These are phyloP conservation scores for Aspergillus sp. DNA, from an alignment of 2,329 filamentous ascomycete species.

Conservation along the genomic window DNA sequence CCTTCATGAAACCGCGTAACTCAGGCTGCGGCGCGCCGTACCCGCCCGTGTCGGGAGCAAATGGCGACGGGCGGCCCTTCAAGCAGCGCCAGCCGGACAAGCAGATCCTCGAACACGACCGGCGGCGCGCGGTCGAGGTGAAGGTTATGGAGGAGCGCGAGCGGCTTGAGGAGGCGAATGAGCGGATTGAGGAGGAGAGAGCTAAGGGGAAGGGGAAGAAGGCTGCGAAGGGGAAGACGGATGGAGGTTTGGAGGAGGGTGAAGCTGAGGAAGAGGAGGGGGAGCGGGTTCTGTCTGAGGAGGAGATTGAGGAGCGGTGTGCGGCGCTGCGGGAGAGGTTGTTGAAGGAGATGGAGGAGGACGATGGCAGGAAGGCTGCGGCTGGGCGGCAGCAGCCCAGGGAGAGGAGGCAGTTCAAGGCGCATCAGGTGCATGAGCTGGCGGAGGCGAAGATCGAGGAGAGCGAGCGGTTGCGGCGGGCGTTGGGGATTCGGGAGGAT, in stretches of 20 bases:
- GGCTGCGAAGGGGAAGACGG: constrained; percentile 71
- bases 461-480: constrained; percentile 81
- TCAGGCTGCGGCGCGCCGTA: constrained; percentile 66
- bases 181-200: constrained; percentile 69
- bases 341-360: constrained; percentile 53
- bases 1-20: constrained; percentile 82
- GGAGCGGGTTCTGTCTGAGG: constrained; percentile 60
- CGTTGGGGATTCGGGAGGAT: constrained; percentile 83
- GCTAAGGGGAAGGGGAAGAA: constrained; percentile 61
- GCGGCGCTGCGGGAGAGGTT: constrained; percentile 65
- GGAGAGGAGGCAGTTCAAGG: constrained; percentile 63
- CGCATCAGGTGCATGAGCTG: constrained; percentile 92
- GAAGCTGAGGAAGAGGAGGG: constrained; percentile 24
- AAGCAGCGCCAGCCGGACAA: constrained; percentile 85
- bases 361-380: constrained; percentile 13
- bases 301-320: constrained; percentile 81
- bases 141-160: constrained; percentile 90
- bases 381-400: constrained; percentile 14
- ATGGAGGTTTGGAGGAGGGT: constrained; percentile 7
- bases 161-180: constrained; percentile 77
- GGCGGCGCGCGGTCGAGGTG: constrained; percentile 85
- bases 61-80: constrained; percentile 53
- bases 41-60: constrained; percentile 41
- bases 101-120: constrained; percentile 90
- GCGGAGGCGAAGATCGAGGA: constrained; percentile 96